Base-by-base conservation (phyloP, 1,284 basidiomycete genomes). In the Salmacisia buchloeana region DNA sequence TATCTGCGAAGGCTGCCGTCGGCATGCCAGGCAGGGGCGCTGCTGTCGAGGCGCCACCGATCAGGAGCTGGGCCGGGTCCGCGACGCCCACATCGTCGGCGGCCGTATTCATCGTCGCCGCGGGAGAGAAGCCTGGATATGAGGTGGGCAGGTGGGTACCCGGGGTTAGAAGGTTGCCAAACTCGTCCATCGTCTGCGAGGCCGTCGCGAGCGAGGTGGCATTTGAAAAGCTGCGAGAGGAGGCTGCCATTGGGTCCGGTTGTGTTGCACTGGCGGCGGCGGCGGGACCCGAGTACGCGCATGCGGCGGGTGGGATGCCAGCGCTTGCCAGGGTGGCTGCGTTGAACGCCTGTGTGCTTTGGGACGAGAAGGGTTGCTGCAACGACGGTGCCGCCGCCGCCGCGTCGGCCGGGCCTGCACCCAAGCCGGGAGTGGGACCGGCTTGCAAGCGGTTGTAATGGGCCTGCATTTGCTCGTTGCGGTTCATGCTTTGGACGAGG, bases 401-500 rank as follows among this genome's bases (percentile, higher is more conserved):
- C 9, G 13, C 7, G 29, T 12, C 6, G 49, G 29, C 5, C 29
- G 15, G 49, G 29, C 15, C 34, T n/a, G n/a, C n/a, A n/a, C n/a
- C n/a, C n/a, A n/a, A n/a, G n/a, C n/a, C n/a, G n/a, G n/a, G n/a
- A n/a, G n/a, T n/a, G n/a, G n/a, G n/a, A n/a, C n/a, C n/a, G n/a
- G n/a, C 29, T 5, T 27, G 29, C 41, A 43, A 21, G 27, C 49
- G 49, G 4, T 18, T 33, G 29, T 7, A 54, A 6, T 54, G 49
- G 18, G 49, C 25, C 29, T 54, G 49, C 29, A 54, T 54, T n/a
- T 54, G 49, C 27, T 54, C 49, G 27, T 54, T 54, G 12, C 49
- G 49, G 31, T 33, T 54, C 49, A 54, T 54, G 27, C 27, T 31
- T n/a, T 54, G 49, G 4, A 54, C 49, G 5, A 54, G 27, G 12